Evolutionary conservation across 2,329 filamentous ascomycete genomes (phyloP).

Genomic region (Colletotrichum orchidophilum): DNA sequence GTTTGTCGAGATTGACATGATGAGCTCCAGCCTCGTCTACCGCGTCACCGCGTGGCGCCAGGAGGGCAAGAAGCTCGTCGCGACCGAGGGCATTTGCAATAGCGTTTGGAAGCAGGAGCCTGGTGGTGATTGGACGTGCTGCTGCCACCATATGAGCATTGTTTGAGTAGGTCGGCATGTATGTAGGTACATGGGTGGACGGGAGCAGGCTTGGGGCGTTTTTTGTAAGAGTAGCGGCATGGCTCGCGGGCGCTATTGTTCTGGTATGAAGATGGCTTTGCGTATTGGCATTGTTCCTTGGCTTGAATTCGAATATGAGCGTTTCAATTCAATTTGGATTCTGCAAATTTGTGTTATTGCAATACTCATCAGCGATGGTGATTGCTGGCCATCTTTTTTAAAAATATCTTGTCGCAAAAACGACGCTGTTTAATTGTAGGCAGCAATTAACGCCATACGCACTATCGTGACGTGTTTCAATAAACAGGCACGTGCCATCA

Average conservation of each 20-base stretch:
- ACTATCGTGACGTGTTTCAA: no score
- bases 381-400: no score
- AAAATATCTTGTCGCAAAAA: no score
- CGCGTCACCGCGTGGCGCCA: conserved; percentile 45
- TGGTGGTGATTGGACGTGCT: conserved; percentile 47
- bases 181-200: not conserved
- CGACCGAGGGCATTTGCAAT: conserved; percentile 46
- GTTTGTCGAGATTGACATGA: conserved; percentile 50
- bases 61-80: conserved; percentile 40
- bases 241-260: conserved; percentile 1
- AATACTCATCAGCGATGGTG: no score
- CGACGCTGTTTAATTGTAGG: no score
- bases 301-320: no score
- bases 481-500: no score
- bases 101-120: conserved; percentile 45
- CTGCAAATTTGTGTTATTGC: no score
- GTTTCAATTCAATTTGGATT: no score
- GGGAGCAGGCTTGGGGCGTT: not conserved
- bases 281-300: not conserved
- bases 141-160: conserved; percentile 44
- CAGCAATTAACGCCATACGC: no score
- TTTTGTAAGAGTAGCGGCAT: conserved; percentile 29
- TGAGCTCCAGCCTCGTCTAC: conserved; percentile 44
- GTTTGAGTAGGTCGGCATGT: not conserved
- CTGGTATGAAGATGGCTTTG: not conserved